These are phyloP conservation scores for Vicia villosa DNA, from an alignment of 306 rosid genomes.

Conservation along the genomic window DNA sequence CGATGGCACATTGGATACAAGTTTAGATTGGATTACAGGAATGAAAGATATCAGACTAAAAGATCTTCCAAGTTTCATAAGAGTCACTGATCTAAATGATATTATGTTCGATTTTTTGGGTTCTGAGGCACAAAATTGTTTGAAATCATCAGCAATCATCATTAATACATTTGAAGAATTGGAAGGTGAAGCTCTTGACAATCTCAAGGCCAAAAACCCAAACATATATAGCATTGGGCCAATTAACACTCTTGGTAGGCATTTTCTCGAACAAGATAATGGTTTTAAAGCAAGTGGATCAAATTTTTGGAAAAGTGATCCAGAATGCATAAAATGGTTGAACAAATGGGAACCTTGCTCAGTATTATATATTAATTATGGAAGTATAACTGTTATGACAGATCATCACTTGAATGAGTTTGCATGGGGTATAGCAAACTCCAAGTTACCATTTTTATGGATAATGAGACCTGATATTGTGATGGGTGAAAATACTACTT, in stretches of 20 bases:
- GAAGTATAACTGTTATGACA: conserved; percentile 28
- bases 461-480: conserved; percentile 24
- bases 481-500: background rate
- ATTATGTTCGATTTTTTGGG: conserved; percentile 21
- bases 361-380: conserved; percentile 33
- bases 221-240: conserved; percentile 30
- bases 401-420: conserved; percentile 15
- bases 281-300: conserved; percentile 24
- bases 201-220: background rate
- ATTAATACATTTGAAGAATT: conserved; percentile 31
- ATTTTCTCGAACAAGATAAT: conserved; percentile 13
- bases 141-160: conserved; percentile 20
- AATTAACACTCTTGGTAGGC: conserved; percentile 7
- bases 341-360: conserved; percentile 13
- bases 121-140: conserved; percentile 1
- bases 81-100: conserved; percentile 23
- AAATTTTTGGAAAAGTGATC: conserved; percentile 26
- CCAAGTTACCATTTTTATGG: conserved; percentile 30
- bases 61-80: conserved; percentile 31
- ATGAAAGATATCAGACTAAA: conserved; percentile 18
- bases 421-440: conserved; percentile 30
- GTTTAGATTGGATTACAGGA: conserved; percentile 24
- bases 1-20: conserved; percentile 7
- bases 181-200: conserved; percentile 5
- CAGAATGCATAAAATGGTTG: conserved; percentile 25